phyloP scores from a whole-genome alignment of 2,329 filamentous ascomycete genomes.

The Sphaceloma murrayae region DNA sequence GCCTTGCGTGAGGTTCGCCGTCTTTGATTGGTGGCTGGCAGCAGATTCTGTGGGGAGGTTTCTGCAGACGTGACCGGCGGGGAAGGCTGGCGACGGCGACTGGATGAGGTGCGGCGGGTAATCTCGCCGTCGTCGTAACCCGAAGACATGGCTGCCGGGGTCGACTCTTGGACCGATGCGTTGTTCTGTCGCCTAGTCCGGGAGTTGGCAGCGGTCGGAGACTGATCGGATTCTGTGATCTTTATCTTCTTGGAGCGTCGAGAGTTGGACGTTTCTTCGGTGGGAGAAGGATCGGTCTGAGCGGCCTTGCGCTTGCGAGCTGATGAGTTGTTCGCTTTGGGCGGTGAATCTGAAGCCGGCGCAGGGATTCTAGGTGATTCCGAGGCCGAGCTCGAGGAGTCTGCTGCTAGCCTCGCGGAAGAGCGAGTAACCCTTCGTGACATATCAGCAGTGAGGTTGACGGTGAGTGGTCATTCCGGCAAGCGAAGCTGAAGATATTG shows the following conservation, averaged over 20 bases:
- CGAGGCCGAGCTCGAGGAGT: slow-evolving; percentile 35
- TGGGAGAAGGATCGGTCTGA: slow-evolving; percentile 37
- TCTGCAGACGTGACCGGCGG: slow-evolving; percentile 53
- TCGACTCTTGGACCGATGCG: slow-evolving; percentile 17
- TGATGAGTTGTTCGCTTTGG: slow-evolving; percentile 31
- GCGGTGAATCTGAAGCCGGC: slow-evolving; percentile 23
- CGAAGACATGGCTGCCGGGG: slow-evolving; percentile 58
- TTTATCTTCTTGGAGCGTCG: slow-evolving; percentile 42
- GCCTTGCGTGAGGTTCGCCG: slow-evolving; percentile 32
- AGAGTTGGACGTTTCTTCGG: slow-evolving; percentile 32
- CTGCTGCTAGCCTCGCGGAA: slow-evolving; percentile 79
- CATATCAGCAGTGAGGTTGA: slow-evolving; percentile 51
- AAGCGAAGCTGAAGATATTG: slow-evolving; percentile 7
- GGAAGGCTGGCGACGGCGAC: slow-evolving; percentile 43
- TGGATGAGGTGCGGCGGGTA: slow-evolving; percentile 20
- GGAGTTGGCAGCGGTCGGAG: slow-evolving; percentile 33
- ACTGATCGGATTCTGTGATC: slow-evolving; percentile 46
- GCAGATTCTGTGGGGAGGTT: slow-evolving; percentile 41
- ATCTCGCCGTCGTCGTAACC: slow-evolving; percentile 44
- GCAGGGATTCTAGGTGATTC: slow-evolving; percentile 38
- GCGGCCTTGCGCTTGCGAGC: slow-evolving; percentile 27
- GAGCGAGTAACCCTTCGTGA: slow-evolving; percentile 94
- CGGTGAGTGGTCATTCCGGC: slow-evolving; percentile 10
- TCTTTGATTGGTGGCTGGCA: slow-evolving; percentile 54
- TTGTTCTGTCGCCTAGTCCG: slow-evolving; percentile 48